Percentiles rank a stretch among this genome's conserved stretches.
These are phyloP conservation scores for Fusarium secorum DNA, from an alignment of 2,329 filamentous ascomycete species.

Conservation along the genomic window DNA sequence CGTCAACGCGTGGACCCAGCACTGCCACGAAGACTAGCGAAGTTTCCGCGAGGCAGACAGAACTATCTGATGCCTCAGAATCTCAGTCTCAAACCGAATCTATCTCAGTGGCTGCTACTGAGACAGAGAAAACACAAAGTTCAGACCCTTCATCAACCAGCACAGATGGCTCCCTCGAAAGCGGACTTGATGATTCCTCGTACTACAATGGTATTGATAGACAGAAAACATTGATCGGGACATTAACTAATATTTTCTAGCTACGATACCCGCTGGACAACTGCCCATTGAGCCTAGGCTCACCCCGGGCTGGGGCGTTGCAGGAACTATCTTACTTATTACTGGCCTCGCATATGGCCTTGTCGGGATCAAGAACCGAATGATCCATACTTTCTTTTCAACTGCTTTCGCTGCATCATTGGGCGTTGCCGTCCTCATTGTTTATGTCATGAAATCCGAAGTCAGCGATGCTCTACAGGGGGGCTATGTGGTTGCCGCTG, in stretches of 20 bases:
- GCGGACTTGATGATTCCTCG: slow-evolving; percentile 41
- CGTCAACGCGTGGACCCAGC: slow-evolving; percentile 14
- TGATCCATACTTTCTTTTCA: slow-evolving; percentile 83
- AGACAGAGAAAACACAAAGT: slow-evolving; percentile 19
- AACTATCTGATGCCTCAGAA: slow-evolving; percentile 3
- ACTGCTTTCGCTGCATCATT: slow-evolving; percentile 76
- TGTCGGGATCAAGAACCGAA: slow-evolving; percentile 82
- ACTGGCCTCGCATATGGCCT: slow-evolving; percentile 76
- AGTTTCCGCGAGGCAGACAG: slow-evolving; percentile 18
- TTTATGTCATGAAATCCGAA: slow-evolving; percentile 87
- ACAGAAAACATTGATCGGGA: not conserved
- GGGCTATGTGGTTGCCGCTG: slow-evolving; percentile 81
- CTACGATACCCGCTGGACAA: slow-evolving; percentile 56
- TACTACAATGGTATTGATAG: slow-evolving; percentile 48
- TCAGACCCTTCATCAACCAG: slow-evolving; percentile 29
- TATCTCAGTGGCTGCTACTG: slow-evolving; percentile 19
- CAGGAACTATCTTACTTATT: slow-evolving; percentile 77
- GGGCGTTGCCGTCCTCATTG: slow-evolving; percentile 79
- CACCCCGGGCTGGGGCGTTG: slow-evolving; percentile 82
- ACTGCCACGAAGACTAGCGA: slow-evolving; percentile 22
- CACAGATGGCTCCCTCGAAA: slow-evolving; percentile 26
- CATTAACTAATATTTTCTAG: slow-evolving; percentile 42
- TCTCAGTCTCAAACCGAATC: slow-evolving; percentile 13
- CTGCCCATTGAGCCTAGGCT: slow-evolving; percentile 78
- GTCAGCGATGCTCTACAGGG: slow-evolving; percentile 80